phyloP scores from a whole-genome alignment of 1,284 basidiomycete genomes.

The Afroboletus lepidellus region DNA sequence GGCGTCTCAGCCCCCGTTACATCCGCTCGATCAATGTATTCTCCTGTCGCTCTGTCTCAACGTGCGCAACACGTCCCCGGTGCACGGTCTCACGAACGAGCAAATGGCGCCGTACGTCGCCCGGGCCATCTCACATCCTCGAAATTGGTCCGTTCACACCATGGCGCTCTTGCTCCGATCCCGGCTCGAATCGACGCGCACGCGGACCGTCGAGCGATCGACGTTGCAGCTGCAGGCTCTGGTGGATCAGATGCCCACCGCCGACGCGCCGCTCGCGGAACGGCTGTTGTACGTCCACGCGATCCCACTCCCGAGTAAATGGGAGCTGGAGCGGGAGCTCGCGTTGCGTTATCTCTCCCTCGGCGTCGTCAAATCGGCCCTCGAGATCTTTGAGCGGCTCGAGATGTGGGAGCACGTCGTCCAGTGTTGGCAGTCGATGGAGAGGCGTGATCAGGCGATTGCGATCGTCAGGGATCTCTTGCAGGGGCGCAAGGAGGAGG shows the following conservation, averaged over 20 bases:
- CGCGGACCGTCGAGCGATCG: slow-evolving; percentile 87
- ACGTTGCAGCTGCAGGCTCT: slow-evolving; percentile 89
- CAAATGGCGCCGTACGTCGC: slow-evolving; percentile 90
- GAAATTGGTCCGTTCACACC: slow-evolving; percentile 93
- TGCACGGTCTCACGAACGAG: slow-evolving; percentile 82
- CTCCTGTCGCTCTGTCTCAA: slow-evolving; percentile 88
- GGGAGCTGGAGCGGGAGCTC: slow-evolving; percentile 90
- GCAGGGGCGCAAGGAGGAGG: slow-evolving; percentile 79
- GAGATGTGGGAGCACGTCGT: slow-evolving; percentile 99
- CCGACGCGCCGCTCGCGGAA: slow-evolving; percentile 70
- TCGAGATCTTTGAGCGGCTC: slow-evolving; percentile 88
- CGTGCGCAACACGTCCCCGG: slow-evolving; percentile 83
- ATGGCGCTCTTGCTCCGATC: slow-evolving; percentile 91
- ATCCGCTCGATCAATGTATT: slow-evolving; percentile 90
- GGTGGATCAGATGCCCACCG: slow-evolving; percentile 91
- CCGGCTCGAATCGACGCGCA: slow-evolving; percentile 81
- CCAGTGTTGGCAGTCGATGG: slow-evolving; percentile 79
- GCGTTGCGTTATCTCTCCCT: slow-evolving; percentile 78
- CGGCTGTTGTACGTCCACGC: slow-evolving; percentile 78
- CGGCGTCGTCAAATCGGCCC: slow-evolving; percentile 83
- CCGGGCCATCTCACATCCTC: slow-evolving; percentile 82
- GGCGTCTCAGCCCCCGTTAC: slow-evolving; percentile 78
- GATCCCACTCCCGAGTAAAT: slow-evolving; percentile 80
- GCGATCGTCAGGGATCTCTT: slow-evolving; percentile 80
- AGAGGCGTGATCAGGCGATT: slow-evolving; percentile 74